These are phyloP conservation scores for Yamadazyma epiphylla DNA, from an alignment of 1,139 yeast species.

Conservation along the genomic window DNA sequence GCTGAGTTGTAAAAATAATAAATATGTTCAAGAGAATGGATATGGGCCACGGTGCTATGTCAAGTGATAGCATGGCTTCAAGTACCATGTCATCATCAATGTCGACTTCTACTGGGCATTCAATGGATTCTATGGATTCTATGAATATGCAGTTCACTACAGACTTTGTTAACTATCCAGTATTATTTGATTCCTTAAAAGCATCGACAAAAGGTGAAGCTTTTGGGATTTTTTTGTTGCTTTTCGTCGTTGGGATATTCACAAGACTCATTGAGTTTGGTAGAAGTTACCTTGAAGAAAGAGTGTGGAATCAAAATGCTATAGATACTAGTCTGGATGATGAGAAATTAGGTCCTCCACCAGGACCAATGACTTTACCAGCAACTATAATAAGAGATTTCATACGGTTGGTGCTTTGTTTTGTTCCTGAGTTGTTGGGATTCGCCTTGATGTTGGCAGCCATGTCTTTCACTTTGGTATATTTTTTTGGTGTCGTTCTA, in stretches of 20 bases:
- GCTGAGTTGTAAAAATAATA: too few relatives aligned
- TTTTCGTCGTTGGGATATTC: slow-evolving; percentile 55
- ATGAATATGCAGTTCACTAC: slow-evolving; percentile 62
- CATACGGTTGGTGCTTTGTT: slow-evolving; percentile 51
- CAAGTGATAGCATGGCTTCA: slow-evolving; percentile 15
- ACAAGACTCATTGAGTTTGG: slow-evolving; percentile 57
- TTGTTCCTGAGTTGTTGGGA: slow-evolving; percentile 61
- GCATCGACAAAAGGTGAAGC: slow-evolving; percentile 59
- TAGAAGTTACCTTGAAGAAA: slow-evolving; percentile 61
- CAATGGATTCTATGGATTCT: slow-evolving; percentile 15
- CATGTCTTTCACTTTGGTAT: slow-evolving; percentile 62
- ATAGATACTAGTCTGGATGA: slow-evolving; percentile 12
- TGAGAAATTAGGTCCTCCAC: slow-evolving; percentile 1
- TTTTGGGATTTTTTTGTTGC: slow-evolving; percentile 64
- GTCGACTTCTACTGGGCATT: slow-evolving; percentile 8
- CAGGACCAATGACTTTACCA: slow-evolving; percentile 4
- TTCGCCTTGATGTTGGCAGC: slow-evolving; percentile 75
- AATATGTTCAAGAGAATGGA: slow-evolving; percentile 69
- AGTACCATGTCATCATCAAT: slow-evolving; percentile 14
- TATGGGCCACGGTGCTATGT: slow-evolving; percentile 72
- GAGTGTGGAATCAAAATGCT: slow-evolving; percentile 50
- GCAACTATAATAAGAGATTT: slow-evolving; percentile 38
- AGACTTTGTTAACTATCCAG: slow-evolving; percentile 51
- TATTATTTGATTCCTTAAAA: slow-evolving; percentile 48
- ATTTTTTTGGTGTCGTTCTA: slow-evolving; percentile 67